Evolutionary conservation across 768 basidiomycete genomes (phyloP), one percentile per base, ranked within the genome.

Genomic region (Polyporus arcularius): DNA sequence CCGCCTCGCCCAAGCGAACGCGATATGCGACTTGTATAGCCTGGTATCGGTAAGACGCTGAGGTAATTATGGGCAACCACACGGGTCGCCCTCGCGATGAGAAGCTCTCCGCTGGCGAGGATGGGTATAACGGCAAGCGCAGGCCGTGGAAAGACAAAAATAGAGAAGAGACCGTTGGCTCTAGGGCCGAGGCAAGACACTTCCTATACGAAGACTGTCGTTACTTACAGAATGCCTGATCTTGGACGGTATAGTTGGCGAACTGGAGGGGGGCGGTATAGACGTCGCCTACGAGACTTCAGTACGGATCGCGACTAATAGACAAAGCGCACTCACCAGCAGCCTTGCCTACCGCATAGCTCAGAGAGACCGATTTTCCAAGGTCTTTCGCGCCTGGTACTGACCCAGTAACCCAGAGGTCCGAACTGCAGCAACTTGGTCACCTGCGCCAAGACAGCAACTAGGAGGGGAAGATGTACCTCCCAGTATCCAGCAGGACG

Each of bases 401-500:
- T 45, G 73, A 67, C 26, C 77, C 80, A 7, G 76, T 76, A 8
- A 89, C 88, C 90, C 90, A 92, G 39, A 92, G 72, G 71, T 92
- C 90, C 41, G 89, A 87, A 65, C 90, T 92, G 62, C 38, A 35
- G 26, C 56, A 28, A 1, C 21, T 49, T 5, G 53, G 18, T 62
- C 46, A 58, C 54, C 9, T 35, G 41, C 41, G 47, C 28, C 55
- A 16, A 48, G 35, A 35, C 21, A 15, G 21, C 16, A 21, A 39
- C 18, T 46, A 14, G 31, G 4, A 26, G 0, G 47, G 15, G 45
- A 18, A 47, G 6, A 61, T 74, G n/a, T 62, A 86, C 89, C 89
- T 92, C 74, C 90, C 90, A 7, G 89, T 90, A 70, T 92, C 90
- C 55, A 92, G 73, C 67, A 90, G 76, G 53, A 92, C 87, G 30